phyloP scores from a whole-genome alignment of 768 basidiomycete species.

The Chalciporus piperatus region DNA sequence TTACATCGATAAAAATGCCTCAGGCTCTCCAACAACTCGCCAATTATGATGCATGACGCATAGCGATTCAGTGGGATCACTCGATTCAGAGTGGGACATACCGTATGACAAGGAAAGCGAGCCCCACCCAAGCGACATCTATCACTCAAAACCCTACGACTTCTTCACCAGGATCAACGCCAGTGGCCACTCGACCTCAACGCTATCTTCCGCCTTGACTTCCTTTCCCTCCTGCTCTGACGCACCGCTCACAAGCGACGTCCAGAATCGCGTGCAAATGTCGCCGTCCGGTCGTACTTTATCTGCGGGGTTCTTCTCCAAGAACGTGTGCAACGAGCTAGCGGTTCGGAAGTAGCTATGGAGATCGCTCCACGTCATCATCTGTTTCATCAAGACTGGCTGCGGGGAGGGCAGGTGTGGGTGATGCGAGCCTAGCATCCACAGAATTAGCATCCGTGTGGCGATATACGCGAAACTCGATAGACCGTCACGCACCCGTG shows the following conservation, averaged over 20 bases:
- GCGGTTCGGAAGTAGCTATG: constrained; percentile 68
- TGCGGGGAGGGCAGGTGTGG: constrained; percentile 34
- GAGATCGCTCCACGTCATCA: constrained; percentile 63
- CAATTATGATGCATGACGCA: neutral
- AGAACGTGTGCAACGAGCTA: constrained; percentile 67
- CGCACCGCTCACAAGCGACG: constrained; percentile 43
- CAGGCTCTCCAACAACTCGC: no score
- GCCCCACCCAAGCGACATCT: no score
- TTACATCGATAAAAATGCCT: neutral
- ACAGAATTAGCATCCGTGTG: neutral
- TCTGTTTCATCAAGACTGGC: constrained; percentile 53
- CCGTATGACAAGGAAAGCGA: neutral
- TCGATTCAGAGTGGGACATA: neutral
- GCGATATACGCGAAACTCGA: neutral
- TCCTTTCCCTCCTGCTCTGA: constrained; percentile 22
- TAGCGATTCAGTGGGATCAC: no score
- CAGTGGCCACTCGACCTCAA: constrained; percentile 45
- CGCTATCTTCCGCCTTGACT: constrained; percentile 18
- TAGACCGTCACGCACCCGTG: constrained; percentile 41
- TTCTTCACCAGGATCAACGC: constrained; percentile 29
- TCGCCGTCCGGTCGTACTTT: constrained; percentile 48
- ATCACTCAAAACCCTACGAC: neutral
- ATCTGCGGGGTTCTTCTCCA: constrained; percentile 64
- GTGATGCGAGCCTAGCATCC: constrained; percentile 39
- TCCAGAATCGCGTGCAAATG: constrained; percentile 63